A percentile compares a stretch with the other conserved stretches of the same genome.
phyloP scores from a whole-genome alignment of 305 asterid genomes.

The Fraxinus xanthoxyloides region DNA sequence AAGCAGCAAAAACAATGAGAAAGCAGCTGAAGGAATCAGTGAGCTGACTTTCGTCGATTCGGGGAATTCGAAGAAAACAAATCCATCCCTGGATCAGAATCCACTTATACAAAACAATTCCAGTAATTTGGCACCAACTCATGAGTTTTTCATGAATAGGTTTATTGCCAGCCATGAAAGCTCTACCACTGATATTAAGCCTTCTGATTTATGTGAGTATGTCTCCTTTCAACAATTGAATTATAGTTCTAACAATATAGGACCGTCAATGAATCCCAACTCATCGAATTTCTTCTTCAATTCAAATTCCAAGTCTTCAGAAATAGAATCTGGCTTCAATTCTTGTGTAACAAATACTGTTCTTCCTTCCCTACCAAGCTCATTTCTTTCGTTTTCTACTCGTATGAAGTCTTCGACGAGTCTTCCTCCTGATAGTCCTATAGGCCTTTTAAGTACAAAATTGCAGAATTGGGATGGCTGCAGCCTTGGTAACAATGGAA shows the following conservation, averaged over 20 bases:
- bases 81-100: slow-evolving; percentile 3
- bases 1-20: slow-evolving; percentile 38
- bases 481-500: slow-evolving; percentile 24
- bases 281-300: slow-evolving; percentile 35
- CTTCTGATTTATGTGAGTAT: slow-evolving; percentile 24
- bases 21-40: slow-evolving; percentile 46
- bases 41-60: slow-evolving; percentile 34
- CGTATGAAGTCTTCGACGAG: slow-evolving; percentile 28
- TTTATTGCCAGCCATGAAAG: slow-evolving; percentile 45
- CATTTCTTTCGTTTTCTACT: slow-evolving; percentile 7
- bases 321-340: slow-evolving; percentile 26
- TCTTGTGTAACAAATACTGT: slow-evolving; percentile 6
- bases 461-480: slow-evolving; percentile 49
- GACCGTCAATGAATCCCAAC: slow-evolving; percentile 37
- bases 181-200: slow-evolving; percentile 10
- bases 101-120: slow-evolving; percentile 5
- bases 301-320: slow-evolving; percentile 28
- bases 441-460: slow-evolving; percentile 23
- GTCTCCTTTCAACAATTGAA: slow-evolving; percentile 40
- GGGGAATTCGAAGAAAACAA: slow-evolving; percentile 22
- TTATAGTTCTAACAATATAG: slow-evolving; percentile 30
- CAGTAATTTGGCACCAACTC: slow-evolving; percentile 32
- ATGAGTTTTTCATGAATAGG: slow-evolving; percentile 68
- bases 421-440: slow-evolving; percentile 16
- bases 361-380: not conserved